Evolutionary conservation across 306 rosid species (phyloP).

Genomic region (Malus fusca): DNA sequence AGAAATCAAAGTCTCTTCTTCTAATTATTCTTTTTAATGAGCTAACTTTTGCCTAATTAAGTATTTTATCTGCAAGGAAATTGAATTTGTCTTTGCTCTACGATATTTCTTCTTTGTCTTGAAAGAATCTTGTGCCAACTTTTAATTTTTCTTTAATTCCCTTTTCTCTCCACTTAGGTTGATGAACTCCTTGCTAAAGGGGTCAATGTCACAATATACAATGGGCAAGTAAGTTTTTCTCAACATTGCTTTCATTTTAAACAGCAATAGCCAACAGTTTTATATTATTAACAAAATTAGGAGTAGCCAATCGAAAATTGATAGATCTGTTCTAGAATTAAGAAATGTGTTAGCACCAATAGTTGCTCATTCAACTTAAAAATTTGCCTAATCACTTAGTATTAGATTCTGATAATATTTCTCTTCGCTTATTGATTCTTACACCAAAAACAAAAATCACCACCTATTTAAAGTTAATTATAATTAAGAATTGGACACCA

Average conservation of each 20-base stretch:
- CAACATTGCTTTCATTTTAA: background rate
- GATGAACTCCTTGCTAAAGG: slow-evolving; percentile 77
- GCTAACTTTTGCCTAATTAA: background rate
- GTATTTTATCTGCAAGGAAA: background rate
- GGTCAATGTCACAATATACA: slow-evolving; percentile 74
- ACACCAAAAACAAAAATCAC: background rate
- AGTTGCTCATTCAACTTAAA: background rate
- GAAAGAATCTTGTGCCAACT: background rate
- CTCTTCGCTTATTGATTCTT: too few relatives aligned
- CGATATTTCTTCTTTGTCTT: background rate
- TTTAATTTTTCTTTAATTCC: background rate
- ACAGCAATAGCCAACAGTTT: background rate
- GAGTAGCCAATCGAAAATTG: background rate
- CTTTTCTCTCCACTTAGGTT: slow-evolving; percentile 35
- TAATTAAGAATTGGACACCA: background rate
- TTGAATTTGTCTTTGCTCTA: background rate
- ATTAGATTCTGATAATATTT: too few relatives aligned
- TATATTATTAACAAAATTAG: background rate
- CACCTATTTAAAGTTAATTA: background rate
- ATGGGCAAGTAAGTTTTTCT: slow-evolving; percentile 62
- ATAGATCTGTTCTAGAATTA: background rate
- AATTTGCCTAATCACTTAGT: too few relatives aligned
- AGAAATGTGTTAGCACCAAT: background rate
- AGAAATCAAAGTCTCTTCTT: background rate
- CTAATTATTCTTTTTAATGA: background rate